phyloP scores from a whole-genome alignment of 2,329 filamentous ascomycete genomes.

The Hypoxylon sp. region DNA sequence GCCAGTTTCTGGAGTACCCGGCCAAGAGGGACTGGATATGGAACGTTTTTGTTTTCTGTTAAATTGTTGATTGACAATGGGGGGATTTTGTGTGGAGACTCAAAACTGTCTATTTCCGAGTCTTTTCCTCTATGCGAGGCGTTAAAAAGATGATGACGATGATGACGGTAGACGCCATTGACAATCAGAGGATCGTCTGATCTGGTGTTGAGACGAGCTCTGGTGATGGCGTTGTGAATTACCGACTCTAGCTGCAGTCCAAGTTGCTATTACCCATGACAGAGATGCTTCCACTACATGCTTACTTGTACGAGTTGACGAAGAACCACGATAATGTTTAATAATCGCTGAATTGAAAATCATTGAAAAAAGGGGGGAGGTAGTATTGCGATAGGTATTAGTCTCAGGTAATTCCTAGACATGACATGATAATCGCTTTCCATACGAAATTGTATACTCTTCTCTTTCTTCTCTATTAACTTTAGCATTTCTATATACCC shows the following conservation, averaged over 20 bases:
- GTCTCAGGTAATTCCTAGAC: background rate
- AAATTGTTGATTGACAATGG: constrained; percentile 9
- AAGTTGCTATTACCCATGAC: background rate
- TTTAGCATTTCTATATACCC: background rate
- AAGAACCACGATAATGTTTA: background rate
- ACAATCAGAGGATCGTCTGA: background rate
- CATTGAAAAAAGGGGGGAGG: background rate
- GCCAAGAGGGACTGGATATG: constrained; percentile 25
- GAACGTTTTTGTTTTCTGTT: background rate
- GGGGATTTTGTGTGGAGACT: background rate
- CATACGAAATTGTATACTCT: background rate
- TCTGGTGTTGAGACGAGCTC: background rate
- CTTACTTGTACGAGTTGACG: background rate
- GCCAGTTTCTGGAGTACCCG: constrained; percentile 20
- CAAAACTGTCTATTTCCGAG: background rate
- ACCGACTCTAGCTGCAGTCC: background rate
- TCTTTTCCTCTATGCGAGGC: background rate
- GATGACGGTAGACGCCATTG: background rate
- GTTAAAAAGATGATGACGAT: background rate
- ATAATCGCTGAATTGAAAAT: background rate
- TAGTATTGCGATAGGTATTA: background rate
- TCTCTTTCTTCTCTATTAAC: background rate
- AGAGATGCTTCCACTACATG: background rate
- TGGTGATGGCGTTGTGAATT: background rate
- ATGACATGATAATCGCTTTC: background rate